Evolutionary conservation across 1,284 basidiomycete genomes (phyloP).

Genomic region (Malassezia nana): DNA sequence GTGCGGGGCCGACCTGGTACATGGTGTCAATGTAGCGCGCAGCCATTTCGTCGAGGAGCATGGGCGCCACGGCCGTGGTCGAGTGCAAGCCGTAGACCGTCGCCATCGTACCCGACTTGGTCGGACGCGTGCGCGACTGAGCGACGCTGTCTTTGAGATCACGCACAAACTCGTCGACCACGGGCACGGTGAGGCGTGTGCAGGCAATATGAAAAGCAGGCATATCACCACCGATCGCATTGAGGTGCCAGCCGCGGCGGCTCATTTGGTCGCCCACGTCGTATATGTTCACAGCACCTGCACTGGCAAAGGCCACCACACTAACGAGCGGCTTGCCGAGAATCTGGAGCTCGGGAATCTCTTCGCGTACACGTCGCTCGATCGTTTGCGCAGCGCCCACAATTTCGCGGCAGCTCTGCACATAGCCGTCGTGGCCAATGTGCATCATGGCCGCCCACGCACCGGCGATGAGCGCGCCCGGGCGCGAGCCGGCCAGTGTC

Average conservation of each 20-base stretch:
- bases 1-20: slow-evolving; percentile 18
- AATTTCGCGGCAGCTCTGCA: slow-evolving; percentile 74
- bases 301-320: slow-evolving; percentile 76
- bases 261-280: slow-evolving; percentile 84
- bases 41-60: slow-evolving; percentile 75
- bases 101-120: slow-evolving; percentile 33
- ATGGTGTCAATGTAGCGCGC: slow-evolving; percentile 50
- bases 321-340: slow-evolving; percentile 81
- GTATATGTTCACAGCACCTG: slow-evolving; percentile 57
- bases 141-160: slow-evolving; percentile 68
- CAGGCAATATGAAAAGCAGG: slow-evolving; percentile 85
- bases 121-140: slow-evolving; percentile 15
- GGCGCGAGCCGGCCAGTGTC: slow-evolving; percentile 53
- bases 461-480: slow-evolving; percentile 83
- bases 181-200: slow-evolving; percentile 68
- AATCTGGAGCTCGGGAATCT: slow-evolving; percentile 65
- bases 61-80: slow-evolving; percentile 73
- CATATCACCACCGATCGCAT: slow-evolving; percentile 63
- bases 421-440: slow-evolving; percentile 83
- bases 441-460: slow-evolving; percentile 93
- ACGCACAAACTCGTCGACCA: slow-evolving; percentile 66
- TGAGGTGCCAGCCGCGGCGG: slow-evolving; percentile 67
- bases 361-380: slow-evolving; percentile 57
- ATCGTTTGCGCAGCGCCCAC: slow-evolving; percentile 65
- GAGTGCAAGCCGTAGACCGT: slow-evolving; percentile 62